A percentile compares a stretch with the other conserved stretches of the same genome.
Conservation (phyloP, 805 yeast genomes). For the Ogataea naganishii region DNA sequence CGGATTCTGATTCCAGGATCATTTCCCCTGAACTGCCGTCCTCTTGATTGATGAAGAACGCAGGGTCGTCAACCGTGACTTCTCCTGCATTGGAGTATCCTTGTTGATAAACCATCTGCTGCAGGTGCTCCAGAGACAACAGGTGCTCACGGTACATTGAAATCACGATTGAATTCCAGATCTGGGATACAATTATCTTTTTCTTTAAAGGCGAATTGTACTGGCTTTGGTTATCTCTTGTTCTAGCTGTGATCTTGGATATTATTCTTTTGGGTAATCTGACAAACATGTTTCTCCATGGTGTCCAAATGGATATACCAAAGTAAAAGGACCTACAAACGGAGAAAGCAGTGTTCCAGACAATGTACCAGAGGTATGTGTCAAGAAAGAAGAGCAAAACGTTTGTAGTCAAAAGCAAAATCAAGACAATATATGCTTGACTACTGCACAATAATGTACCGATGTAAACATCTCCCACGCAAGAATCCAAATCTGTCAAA, state of each 20-base stretch:
- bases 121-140: slow-evolving; percentile 64
- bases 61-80: slow-evolving; percentile 54
- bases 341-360: slow-evolving; percentile 70
- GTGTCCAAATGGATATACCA: slow-evolving; percentile 82
- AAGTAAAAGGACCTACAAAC: slow-evolving; percentile 60
- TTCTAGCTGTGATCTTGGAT: slow-evolving; percentile 54
- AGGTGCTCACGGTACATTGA: slow-evolving; percentile 80
- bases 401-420: slow-evolving; percentile 50
- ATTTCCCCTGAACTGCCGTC: slow-evolving; percentile 51
- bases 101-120: slow-evolving; percentile 51
- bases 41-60: slow-evolving; percentile 75
- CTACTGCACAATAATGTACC: slow-evolving; percentile 43
- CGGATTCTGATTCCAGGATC: slow-evolving; percentile 56
- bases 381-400: slow-evolving; percentile 66
- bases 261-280: slow-evolving; percentile 68
- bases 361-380: slow-evolving; percentile 79
- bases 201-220: slow-evolving; percentile 31
- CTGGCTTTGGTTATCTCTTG: slow-evolving; percentile 20
- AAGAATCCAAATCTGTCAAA: slow-evolving; percentile 42
- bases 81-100: slow-evolving; percentile 28
- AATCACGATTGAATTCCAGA: slow-evolving; percentile 81
- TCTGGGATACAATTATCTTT: slow-evolving; percentile 51
- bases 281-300: slow-evolving; percentile 77
- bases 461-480: slow-evolving; percentile 52
- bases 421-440: slow-evolving; percentile 51